Conservation (phyloP, 805 yeast genomes). For the Huiozyma sinensis region DNA sequence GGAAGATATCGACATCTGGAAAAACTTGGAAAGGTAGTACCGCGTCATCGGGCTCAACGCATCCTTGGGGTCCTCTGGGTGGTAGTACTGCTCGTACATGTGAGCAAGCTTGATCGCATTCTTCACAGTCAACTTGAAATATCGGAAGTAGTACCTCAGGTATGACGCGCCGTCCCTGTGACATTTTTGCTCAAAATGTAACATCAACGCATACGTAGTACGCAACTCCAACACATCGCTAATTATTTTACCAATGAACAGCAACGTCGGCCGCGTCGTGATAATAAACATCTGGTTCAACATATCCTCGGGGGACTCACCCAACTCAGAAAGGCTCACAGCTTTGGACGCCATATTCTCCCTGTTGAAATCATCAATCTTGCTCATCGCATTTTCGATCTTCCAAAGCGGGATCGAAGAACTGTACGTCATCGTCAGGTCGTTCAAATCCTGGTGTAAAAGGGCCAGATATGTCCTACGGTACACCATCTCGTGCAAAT, state of each 20-base stretch:
- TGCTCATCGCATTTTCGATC: conserved; percentile 11
- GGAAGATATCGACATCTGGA: conserved; percentile 20
- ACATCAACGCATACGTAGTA: conserved; percentile 19
- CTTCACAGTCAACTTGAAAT: conserved; percentile 8
- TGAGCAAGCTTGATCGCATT: conserved; percentile 1
- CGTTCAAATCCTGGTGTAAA: conserved; percentile 16
- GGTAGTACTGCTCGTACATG: conserved; percentile 14
- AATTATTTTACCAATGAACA: conserved; percentile 18
- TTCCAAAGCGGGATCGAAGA: conserved; percentile 7
- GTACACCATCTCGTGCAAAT: conserved; percentile 16
- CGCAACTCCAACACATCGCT: conserved; percentile 17
- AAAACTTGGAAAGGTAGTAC: conserved; percentile 16
- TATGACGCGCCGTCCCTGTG: neutral
- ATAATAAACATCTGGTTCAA: conserved; percentile 3
- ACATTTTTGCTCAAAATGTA: conserved; percentile 18
- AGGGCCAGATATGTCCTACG: conserved; percentile 18
- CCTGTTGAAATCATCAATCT: conserved; percentile 11
- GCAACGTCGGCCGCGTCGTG: conserved; percentile 8
- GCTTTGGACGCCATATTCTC: conserved; percentile 6
- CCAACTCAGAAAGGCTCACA: neutral
- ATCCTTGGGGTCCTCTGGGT: conserved; percentile 8
- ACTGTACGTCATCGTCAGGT: conserved; percentile 12
- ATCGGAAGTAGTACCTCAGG: conserved; percentile 14
- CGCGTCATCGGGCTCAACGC: conserved; percentile 12
- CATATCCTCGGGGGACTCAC: conserved; percentile 1